These are phyloP conservation scores for Xylariaceae sp. DNA, from an alignment of 2,329 filamentous ascomycete species.

Conservation along the genomic window DNA sequence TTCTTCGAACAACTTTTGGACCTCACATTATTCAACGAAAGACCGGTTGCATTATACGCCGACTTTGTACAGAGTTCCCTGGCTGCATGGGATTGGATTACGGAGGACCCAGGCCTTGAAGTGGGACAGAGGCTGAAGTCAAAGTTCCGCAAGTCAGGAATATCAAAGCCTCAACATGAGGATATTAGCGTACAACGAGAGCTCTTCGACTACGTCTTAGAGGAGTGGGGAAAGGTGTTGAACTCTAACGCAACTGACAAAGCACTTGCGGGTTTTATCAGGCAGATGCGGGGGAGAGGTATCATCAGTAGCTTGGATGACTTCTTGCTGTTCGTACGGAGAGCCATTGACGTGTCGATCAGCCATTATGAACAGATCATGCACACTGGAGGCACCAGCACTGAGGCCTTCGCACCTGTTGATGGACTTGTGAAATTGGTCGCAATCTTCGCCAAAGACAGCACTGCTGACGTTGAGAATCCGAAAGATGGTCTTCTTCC, in stretches of 20 bases:
- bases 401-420: slow-evolving; percentile 65
- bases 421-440: slow-evolving; percentile 87
- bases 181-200: slow-evolving; percentile 70
- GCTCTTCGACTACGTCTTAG: slow-evolving; percentile 93
- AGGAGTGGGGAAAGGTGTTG: slow-evolving; percentile 89
- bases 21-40: slow-evolving; percentile 77
- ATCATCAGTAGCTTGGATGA: slow-evolving; percentile 78
- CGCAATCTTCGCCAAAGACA: slow-evolving; percentile 75
- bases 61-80: slow-evolving; percentile 87
- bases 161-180: slow-evolving; percentile 54
- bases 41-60: slow-evolving; percentile 78
- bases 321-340: slow-evolving; percentile 78
- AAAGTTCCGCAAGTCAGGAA: slow-evolving; percentile 57
- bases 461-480: slow-evolving; percentile 65
- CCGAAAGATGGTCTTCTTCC: slow-evolving; percentile 68
- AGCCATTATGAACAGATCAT: slow-evolving; percentile 77
- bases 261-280: slow-evolving; percentile 76
- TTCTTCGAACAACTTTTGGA: slow-evolving; percentile 84
- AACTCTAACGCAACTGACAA: slow-evolving; percentile 79
- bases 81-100: slow-evolving; percentile 80
- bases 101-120: slow-evolving; percentile 70
- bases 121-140: slow-evolving; percentile 74
- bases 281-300: slow-evolving; percentile 78
- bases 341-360: slow-evolving; percentile 81
- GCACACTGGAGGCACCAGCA: slow-evolving; percentile 64